phyloP scores from a whole-genome alignment of 192 early-diverging fungal genomes.

The Dissophora ornata region DNA sequence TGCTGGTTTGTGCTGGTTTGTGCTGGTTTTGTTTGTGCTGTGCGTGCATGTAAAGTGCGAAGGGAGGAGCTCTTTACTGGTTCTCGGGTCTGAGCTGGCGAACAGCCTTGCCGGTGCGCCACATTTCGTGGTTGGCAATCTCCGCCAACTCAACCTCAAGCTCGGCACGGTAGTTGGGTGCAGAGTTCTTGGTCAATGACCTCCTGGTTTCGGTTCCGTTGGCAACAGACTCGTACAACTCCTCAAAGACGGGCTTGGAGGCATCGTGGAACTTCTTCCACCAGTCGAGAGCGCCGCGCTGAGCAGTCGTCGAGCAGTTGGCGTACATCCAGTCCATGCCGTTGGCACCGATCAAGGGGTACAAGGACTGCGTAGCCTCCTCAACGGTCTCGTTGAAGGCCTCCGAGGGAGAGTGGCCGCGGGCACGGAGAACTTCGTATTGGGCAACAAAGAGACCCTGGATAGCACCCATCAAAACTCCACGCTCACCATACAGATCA shows the following conservation, averaged over 20 bases:
- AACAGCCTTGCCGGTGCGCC: slow-evolving; percentile 90
- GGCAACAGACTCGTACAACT: slow-evolving; percentile 88
- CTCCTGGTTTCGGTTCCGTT: slow-evolving; percentile 90
- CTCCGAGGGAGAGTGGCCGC: slow-evolving; percentile 96
- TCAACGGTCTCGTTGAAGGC: slow-evolving; percentile 99
- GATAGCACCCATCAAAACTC: slow-evolving; percentile 98
- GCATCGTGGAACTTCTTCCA: slow-evolving; percentile 91
- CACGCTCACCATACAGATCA: slow-evolving; percentile 96
- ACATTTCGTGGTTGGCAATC: slow-evolving; percentile 88
- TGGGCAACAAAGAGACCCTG: slow-evolving; percentile 96
- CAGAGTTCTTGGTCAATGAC: slow-evolving; percentile 88
- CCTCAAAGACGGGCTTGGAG: slow-evolving; percentile 93
- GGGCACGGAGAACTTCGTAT: slow-evolving; percentile 94
- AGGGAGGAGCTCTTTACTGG: slow-evolving; percentile 52
- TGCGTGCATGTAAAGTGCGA: background rate
- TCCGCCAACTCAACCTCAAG: slow-evolving; percentile 92
- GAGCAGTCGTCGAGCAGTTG: slow-evolving; percentile 96
- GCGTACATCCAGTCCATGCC: slow-evolving; percentile 98
- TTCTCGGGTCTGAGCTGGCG: slow-evolving; percentile 92
- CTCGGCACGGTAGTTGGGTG: slow-evolving; percentile 91
- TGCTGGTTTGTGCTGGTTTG: too few species aligned
- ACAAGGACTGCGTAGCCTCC: slow-evolving; percentile 98
- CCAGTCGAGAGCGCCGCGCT: slow-evolving; percentile 98
- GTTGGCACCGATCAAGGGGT: slow-evolving; percentile 94
- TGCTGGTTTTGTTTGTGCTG: background rate